Evolutionary conservation across 441 rosid genomes (phyloP).

Genomic region (Viola pubescens): DNA sequence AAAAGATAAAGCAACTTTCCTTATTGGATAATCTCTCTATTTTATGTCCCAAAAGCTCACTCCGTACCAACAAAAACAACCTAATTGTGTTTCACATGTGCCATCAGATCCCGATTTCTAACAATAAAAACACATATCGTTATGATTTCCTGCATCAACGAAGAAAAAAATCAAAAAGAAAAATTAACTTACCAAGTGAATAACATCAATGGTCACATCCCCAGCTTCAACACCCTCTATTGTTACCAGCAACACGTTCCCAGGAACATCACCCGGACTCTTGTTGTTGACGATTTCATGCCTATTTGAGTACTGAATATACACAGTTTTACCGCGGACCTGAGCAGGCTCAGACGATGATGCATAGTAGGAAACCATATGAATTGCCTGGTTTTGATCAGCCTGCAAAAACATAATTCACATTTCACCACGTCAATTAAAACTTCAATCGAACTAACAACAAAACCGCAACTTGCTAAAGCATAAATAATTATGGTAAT

Average conservation of each 20-base stretch:
- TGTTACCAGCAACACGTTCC: conserved; percentile 89
- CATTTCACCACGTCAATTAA: conserved; percentile 5
- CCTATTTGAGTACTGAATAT: conserved; percentile 91
- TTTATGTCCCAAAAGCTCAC: too few relatives aligned
- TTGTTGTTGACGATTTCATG: conserved; percentile 96
- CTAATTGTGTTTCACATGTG: too few relatives aligned
- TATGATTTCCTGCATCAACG: too few relatives aligned
- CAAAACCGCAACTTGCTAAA: too few relatives aligned
- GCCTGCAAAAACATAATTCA: conserved; percentile 36
- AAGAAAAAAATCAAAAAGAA: not conserved
- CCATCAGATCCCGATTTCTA: too few relatives aligned
- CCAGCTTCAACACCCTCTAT: conserved; percentile 96
- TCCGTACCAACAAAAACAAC: too few relatives aligned
- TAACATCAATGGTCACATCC: conserved; percentile 90
- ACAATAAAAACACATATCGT: too few relatives aligned
- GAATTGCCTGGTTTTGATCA: conserved; percentile 92
- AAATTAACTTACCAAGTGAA: conserved; percentile 71
- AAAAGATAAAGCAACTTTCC: too few relatives aligned
- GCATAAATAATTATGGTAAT: too few relatives aligned
- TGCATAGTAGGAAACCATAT: conserved; percentile 96
- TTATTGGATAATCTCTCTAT: too few relatives aligned
- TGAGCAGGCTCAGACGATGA: conserved; percentile 97
- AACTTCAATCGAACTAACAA: too few relatives aligned
- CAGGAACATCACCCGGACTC: conserved; percentile 99
- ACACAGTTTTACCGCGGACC: conserved; percentile 95